Evolutionary conservation across 768 basidiomycete genomes (phyloP).

Genomic region (Termitomyces sp.): DNA sequence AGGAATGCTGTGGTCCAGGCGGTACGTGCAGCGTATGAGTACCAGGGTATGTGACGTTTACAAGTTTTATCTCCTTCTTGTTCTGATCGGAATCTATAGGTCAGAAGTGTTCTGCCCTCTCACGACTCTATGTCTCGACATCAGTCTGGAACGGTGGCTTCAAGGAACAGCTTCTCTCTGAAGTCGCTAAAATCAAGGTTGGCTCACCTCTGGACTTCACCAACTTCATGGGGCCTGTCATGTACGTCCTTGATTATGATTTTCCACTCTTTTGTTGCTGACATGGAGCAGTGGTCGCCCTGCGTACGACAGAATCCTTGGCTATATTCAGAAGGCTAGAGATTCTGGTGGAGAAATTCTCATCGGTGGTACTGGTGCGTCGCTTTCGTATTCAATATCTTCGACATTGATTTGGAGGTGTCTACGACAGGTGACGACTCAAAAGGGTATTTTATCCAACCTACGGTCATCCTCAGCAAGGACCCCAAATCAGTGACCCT

Average conservation of each 20-base stretch:
- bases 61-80: not conserved
- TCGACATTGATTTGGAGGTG: not conserved
- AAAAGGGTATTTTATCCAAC: constrained; percentile 90
- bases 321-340: constrained; percentile 85
- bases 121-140: constrained; percentile 85
- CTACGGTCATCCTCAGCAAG: constrained; percentile 90
- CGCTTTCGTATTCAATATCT: not conserved
- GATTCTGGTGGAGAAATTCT: constrained; percentile 87
- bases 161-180: constrained; percentile 70
- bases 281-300: constrained; percentile 57
- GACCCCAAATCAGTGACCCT: constrained; percentile 89
- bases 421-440: constrained; percentile 68
- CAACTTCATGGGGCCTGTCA: constrained; percentile 96
- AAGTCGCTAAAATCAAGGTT: constrained; percentile 83
- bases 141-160: constrained; percentile 86
- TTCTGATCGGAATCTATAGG: constrained; percentile 38
- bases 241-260: constrained; percentile 44
- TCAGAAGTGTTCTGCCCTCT: constrained; percentile 96
- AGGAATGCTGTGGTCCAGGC: constrained; percentile 87
- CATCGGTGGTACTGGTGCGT: constrained; percentile 74
- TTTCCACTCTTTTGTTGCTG: not conserved
- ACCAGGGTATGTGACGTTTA: constrained; percentile 60
- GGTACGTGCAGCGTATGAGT: constrained; percentile 90
- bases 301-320: constrained; percentile 85
- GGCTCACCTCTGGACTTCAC: constrained; percentile 72